Evolutionary conservation across 345 rosid species (phyloP), one percentile per base, ranked within the genome.

Genomic region (Carallia brachiata): DNA sequence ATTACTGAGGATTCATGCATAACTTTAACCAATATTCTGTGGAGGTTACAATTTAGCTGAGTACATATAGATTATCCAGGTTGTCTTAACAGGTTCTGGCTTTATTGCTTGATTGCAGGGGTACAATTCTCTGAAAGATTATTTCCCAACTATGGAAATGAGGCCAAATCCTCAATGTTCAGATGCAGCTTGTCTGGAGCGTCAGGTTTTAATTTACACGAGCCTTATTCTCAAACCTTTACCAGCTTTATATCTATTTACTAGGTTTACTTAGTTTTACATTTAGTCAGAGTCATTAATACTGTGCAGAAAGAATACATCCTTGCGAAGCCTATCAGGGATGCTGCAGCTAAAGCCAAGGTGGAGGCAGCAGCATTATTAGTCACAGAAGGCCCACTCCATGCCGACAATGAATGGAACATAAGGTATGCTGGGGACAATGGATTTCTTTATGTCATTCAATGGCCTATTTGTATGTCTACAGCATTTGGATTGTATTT

Each of bases 121-220:
- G 52, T 95, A 92, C 73, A 95, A 87, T 77, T 90, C 97, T 69
- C 95, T 95, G 23, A 95, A 92, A 75, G 97, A 92, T 78, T 95
- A 53, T 78, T 95, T 95, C 81, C 99, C 97, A 72, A 89, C 97
- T 65, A 88, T 95, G 97, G 86, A 87, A 80, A 88, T 90, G 97
- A 92, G 83, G 84, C 97, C 97, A 66, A 91, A 91, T 75, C 97
- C 97, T 40, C 97, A 91, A 71, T 95, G 97, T 84, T 81, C 93
- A 44, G 92, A 95, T 81, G 85, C 78, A 67, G 96, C 89, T 68
- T 91, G 99, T 81, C 76, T 95, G 68, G 89, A 91, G 78, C 87
- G 96, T 23, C 99, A 95, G 96, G 97, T 88, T 84, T 75, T 66
- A 68, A 73, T 53, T 37, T n/a, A 47, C 37, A 65, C 40, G 6